These are phyloP conservation scores for Phycomyces blakesleeanus DNA, from an alignment of 192 early-diverging fungal species.

Conservation along the genomic window DNA sequence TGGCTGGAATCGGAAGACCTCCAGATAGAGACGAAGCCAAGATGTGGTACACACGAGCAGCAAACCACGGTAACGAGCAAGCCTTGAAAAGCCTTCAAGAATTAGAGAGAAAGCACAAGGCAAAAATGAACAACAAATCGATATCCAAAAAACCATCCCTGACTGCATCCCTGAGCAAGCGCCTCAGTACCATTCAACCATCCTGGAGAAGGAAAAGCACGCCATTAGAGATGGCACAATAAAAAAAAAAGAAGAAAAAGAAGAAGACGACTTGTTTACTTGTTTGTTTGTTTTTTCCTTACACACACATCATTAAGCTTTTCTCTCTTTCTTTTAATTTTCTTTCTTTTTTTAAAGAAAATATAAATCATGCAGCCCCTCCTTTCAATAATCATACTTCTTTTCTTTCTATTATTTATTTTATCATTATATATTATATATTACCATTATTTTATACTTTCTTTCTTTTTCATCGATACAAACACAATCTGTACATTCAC, in stretches of 20 bases:
- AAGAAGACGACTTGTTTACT: not conserved
- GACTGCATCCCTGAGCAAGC: not conserved
- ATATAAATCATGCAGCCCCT: no score
- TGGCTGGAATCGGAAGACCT: constrained; percentile 53
- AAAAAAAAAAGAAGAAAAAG: not conserved
- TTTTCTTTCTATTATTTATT: no score
- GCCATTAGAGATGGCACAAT: not conserved
- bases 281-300: not conserved
- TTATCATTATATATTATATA: no score
- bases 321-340: no score
- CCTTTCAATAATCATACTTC: no score
- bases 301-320: not conserved
- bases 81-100: constrained; percentile 43
- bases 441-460: no score
- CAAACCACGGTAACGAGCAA: constrained; percentile 54
- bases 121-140: not conserved
- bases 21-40: constrained; percentile 49
- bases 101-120: not conserved
- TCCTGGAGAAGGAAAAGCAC: not conserved
- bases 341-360: no score
- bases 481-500: no score
- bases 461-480: no score
- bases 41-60: constrained; percentile 61
- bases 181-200: not conserved
- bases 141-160: not conserved